Evolutionary conservation across 805 yeast species (phyloP), one percentile per base, ranked within the genome.

Genomic region (Candida wancherniae): DNA sequence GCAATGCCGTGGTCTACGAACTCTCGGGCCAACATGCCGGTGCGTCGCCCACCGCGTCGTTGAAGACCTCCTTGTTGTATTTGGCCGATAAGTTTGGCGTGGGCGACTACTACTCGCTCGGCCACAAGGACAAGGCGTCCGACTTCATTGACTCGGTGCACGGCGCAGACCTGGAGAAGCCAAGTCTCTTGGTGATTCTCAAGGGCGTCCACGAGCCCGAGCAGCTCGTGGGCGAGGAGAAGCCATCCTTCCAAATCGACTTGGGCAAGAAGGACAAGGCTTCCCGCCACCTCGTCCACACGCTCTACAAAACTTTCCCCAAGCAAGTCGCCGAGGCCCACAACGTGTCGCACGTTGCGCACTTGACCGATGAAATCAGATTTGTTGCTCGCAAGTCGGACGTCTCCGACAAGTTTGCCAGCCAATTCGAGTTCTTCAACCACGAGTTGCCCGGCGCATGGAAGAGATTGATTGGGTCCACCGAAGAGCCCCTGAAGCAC

Each of bases 1-100:
- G 39, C 23, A 29, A 35, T 24, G 44, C 40, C 11, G 48, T 45
- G 16, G 48, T 44, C 9, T 44, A 39, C 37, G 47, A 44, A 24
- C 21, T 42, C 15, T 26, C 44, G 2, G 31, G 32, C 9, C 19
- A 28, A 3, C 21, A 26, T 7, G 12, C 14, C 14, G 15, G 10
- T n/a, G 15, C 25, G 20, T 28, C 22, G 28, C 39, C 37, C 16
- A 25, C 28, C 18, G 37, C 28, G n/a, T 40, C 47, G 17, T 13
- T 37, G 21, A 34, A 48, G 15, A 64, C 63, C 29, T 66, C 73
- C 3, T 48, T 60, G 19, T 47, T 62, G 33, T 68, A 65, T 44
- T 58, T 72, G 39, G 68, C 73, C 22, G 74, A 70, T 41, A 61
- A 58, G 34, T 57, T 68, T 31, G 71, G 59, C 14, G 57, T 65